Evolutionary conservation across 495 filamentous ascomycete species (phyloP), one percentile per base, ranked within the genome.

Genomic region (Saxophila tyrrhenica): DNA sequence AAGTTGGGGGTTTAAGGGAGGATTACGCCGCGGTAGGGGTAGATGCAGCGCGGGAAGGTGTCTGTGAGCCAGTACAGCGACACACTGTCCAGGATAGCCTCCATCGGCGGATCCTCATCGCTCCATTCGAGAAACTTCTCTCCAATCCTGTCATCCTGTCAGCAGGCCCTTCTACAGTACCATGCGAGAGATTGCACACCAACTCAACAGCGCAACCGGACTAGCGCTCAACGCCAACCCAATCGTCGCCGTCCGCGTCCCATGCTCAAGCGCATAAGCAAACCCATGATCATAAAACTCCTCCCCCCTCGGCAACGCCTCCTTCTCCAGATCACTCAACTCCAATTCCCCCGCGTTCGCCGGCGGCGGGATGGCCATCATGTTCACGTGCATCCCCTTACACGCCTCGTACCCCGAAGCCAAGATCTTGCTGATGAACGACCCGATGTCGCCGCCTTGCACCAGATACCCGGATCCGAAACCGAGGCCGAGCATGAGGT

Each of bases 91-190:
- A 85, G 70, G 35, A 87, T 83, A 0, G 65, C 71, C 17, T 83
- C 71, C 1, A 77, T 52, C 3, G 72, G 42, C 1, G 81, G 72
- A 9, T 76, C 68, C 1, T 70, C 67, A 52, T 86, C 83, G 2
- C 71, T 71, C 84, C 84, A 86, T 39, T 77, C 74, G 19, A 85
- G 61, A 58, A 79, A 78, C 61, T 87, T 87, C 65, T 86, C 84
- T 20, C 79, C 83, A 50, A 84, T 69, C 58, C 48, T 50, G 25
- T 23, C 10, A 50, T n/a, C 5, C 3, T 3, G 10, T 48, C 23
- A 29, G 21, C 45, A 22, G 7, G 3, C 8, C 19, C 5, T 49
- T 24, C 20, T 7, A 29, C 15, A 13, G 10, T 23, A 22, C 7
- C 15, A 13, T 23, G 10, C 9, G 7, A 29, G 21, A 11, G 19